These are phyloP conservation scores for Psilocybe sp. DNA, from an alignment of 768 basidiomycete genomes.

Conservation along the genomic window DNA sequence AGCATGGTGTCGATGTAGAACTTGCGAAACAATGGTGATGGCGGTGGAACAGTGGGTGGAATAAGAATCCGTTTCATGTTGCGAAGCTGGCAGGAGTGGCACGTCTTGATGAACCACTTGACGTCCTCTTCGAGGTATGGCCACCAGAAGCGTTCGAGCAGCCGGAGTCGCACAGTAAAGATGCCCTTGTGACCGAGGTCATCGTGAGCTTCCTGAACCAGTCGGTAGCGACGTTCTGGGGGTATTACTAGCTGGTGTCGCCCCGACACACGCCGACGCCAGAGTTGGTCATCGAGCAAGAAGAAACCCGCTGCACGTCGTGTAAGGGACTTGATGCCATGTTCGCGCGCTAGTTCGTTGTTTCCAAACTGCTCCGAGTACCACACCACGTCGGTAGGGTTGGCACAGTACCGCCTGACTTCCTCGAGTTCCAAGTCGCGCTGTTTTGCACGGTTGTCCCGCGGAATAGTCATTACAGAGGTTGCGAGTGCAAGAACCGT, in stretches of 20 bases:
- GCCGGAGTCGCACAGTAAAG: constrained; percentile 14
- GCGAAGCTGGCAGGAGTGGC: constrained; percentile 35
- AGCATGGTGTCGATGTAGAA: constrained; percentile 37
- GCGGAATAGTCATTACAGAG: too few species aligned
- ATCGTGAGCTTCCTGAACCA: constrained; percentile 21
- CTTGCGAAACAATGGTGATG: constrained; percentile 24
- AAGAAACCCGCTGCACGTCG: constrained; percentile 20
- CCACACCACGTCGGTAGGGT: too few species aligned
- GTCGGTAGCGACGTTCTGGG: neutral
- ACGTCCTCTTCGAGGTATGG: constrained; percentile 23
- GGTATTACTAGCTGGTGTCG: constrained; percentile 20
- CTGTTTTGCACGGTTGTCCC: too few species aligned
- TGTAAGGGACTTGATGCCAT: neutral
- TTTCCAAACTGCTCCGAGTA: too few species aligned
- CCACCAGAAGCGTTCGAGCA: constrained; percentile 23
- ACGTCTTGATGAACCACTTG: constrained; percentile 28
- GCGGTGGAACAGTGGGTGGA: constrained; percentile 18
- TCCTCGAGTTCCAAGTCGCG: too few species aligned
- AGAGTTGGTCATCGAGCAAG: constrained; percentile 8
- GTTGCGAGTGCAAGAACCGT: too few species aligned
- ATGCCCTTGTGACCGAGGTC: constrained; percentile 27
- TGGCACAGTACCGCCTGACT: too few species aligned
- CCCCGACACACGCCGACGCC: constrained; percentile 15
- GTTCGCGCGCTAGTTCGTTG: too few species aligned
- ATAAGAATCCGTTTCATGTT: constrained; percentile 19